phyloP scores from a whole-genome alignment of 2,329 filamentous ascomycete genomes.

The Alternaria dauci region DNA sequence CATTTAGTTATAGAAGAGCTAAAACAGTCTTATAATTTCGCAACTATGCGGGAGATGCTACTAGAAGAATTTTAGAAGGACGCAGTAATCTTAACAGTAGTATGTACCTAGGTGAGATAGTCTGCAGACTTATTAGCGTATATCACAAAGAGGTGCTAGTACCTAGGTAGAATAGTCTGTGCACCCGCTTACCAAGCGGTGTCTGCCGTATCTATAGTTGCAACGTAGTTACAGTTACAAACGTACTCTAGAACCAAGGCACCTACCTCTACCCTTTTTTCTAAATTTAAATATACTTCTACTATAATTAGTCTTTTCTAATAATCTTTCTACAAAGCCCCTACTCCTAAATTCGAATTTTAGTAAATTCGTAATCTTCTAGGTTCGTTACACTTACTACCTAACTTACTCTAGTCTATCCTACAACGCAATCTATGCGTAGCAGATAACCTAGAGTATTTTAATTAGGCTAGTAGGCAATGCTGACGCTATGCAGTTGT shows the following conservation, averaged over 20 bases:
- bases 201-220: not conserved
- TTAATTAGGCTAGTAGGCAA: not conserved
- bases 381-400: not conserved
- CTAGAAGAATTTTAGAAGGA: not conserved
- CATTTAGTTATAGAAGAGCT: not conserved
- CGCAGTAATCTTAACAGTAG: not conserved
- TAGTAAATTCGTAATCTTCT: not conserved
- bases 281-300: not conserved
- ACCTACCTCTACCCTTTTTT: not conserved
- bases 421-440: no score
- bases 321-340: not conserved
- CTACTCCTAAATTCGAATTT: not conserved
- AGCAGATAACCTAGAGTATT: no score
- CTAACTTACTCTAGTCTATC: not conserved
- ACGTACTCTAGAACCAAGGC: not conserved
- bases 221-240: not conserved
- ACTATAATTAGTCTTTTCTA: not conserved
- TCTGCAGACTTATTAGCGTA: not conserved
- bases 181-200: not conserved
- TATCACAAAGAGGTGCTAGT: not conserved
- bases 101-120: not conserved
- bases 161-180: not conserved
- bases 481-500: conserved; percentile 13
- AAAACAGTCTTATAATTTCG: not conserved
- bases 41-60: not conserved